Percentiles rank a stretch among this genome's conserved stretches.
Conservation (phyloP, 2,329 filamentous ascomycete genomes). For the Paramyrothecium roridum region DNA sequence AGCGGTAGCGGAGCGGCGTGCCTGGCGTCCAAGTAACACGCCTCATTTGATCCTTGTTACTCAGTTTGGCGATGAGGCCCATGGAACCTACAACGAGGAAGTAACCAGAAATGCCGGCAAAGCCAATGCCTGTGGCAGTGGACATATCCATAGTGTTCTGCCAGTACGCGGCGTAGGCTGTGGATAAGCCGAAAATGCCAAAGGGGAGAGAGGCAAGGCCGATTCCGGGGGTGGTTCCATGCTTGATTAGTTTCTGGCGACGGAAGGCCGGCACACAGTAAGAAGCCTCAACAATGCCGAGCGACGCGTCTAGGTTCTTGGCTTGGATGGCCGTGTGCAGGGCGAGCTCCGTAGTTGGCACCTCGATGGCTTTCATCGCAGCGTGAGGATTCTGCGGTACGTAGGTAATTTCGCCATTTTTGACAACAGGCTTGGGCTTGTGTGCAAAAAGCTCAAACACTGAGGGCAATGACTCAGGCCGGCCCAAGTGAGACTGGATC, state of each 20-base stretch:
- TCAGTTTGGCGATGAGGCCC: conserved; percentile 79
- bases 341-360: conserved; percentile 67
- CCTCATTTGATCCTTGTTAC: conserved; percentile 91
- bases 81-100: conserved; percentile 76
- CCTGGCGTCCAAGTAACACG: conserved; percentile 88
- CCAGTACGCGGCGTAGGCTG: conserved; percentile 39
- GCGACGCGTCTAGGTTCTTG: conserved; percentile 73
- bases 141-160: conserved; percentile 71
- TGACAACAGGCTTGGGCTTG: conserved; percentile 69
- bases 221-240: conserved; percentile 57
- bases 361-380: conserved; percentile 68
- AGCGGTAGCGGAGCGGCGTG: conserved; percentile 74
- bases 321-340: conserved; percentile 76
- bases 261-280: conserved; percentile 66
- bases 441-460: conserved; percentile 79
- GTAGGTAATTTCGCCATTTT: conserved; percentile 57
- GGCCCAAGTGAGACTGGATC: conserved; percentile 70
- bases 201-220: conserved; percentile 59
- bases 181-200: conserved; percentile 68
- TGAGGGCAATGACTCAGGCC: conserved; percentile 72
- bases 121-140: conserved; percentile 73
- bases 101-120: conserved; percentile 80
- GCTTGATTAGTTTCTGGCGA: conserved; percentile 64
- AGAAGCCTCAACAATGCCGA: conserved; percentile 70
- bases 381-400: conserved; percentile 63